Percentiles rank a stretch among this genome's conserved stretches.
These are phyloP conservation scores for Chlorella vulgaris DNA, from an alignment of 139 green algal species.

Conservation along the genomic window DNA sequence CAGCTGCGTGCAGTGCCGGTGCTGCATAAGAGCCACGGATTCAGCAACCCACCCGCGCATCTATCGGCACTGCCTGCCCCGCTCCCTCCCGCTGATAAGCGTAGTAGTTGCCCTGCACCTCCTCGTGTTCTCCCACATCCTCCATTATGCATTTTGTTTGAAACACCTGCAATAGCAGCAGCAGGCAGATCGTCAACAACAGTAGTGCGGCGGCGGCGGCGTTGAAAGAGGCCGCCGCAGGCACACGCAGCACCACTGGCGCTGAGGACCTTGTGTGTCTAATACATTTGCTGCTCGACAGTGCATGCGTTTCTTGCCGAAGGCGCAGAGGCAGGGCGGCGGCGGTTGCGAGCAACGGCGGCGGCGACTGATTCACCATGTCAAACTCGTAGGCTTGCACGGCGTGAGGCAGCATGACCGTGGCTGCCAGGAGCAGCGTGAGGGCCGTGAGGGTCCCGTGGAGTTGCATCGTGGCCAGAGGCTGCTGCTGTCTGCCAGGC, in stretches of 20 bases:
- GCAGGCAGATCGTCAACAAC: not conserved
- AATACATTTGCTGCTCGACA: too few relatives aligned
- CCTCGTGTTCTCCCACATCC: conserved; percentile 33
- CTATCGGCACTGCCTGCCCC: conserved; percentile 11
- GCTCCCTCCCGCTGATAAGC: conserved; percentile 13
- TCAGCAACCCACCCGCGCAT: conserved; percentile 6
- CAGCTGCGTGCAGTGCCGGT: not conserved
- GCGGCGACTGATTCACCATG: not conserved
- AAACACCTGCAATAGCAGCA: conserved; percentile 1
- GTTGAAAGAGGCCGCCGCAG: too few relatives aligned
- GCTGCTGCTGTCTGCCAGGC: not conserved
- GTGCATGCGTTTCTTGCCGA: too few relatives aligned
- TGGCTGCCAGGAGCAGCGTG: not conserved
- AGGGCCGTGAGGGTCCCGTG: not conserved
- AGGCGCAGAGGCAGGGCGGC: too few relatives aligned
- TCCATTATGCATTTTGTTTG: conserved; percentile 58
- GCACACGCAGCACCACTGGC: too few relatives aligned
- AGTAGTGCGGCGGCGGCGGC: too few relatives aligned
- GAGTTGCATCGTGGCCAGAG: not conserved
- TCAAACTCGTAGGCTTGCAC: conserved; percentile 19
- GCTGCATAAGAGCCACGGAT: not conserved
- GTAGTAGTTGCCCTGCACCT: conserved; percentile 23
- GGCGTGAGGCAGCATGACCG: not conserved
- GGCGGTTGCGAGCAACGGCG: too few relatives aligned
- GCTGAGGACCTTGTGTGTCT: too few relatives aligned